These are phyloP conservation scores for Globisporangium sylvaticum DNA, from an alignment of 352 stramenopile species.

Conservation along the genomic window DNA sequence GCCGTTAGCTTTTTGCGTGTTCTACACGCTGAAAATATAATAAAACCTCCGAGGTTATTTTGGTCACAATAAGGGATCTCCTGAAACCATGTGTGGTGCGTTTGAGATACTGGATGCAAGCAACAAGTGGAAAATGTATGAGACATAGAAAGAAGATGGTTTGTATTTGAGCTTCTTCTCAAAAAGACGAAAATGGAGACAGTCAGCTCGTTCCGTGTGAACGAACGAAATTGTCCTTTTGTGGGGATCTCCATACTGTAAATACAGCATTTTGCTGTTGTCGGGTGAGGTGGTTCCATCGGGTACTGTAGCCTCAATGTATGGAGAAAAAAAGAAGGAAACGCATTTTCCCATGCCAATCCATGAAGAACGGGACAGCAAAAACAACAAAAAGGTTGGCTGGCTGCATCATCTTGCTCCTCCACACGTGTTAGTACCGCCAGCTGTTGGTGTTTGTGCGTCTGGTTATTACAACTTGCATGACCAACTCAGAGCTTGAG, in stretches of 20 bases:
- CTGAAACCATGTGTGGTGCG: no score
- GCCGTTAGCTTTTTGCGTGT: background rate
- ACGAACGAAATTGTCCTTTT: background rate
- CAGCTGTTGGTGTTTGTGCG: background rate
- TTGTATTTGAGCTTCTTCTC: background rate
- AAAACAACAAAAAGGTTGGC: background rate
- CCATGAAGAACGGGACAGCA: background rate
- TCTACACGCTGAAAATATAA: background rate
- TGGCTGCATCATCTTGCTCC: background rate
- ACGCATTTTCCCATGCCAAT: background rate
- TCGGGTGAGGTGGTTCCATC: background rate
- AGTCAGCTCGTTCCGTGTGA: background rate
- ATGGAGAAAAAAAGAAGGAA: background rate
- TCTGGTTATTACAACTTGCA: background rate
- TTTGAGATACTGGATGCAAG: background rate
- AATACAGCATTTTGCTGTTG: background rate
- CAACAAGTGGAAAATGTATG: background rate
- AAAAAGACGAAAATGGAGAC: background rate
- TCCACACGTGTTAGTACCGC: background rate
- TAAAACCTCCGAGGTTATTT: background rate
- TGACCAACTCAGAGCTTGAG: background rate
- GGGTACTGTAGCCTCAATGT: background rate
- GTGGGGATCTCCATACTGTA: background rate
- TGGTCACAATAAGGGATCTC: background rate
- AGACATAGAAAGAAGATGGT: background rate